phyloP scores from a whole-genome alignment of 768 basidiomycete genomes.

The Leccinum broughii region DNA sequence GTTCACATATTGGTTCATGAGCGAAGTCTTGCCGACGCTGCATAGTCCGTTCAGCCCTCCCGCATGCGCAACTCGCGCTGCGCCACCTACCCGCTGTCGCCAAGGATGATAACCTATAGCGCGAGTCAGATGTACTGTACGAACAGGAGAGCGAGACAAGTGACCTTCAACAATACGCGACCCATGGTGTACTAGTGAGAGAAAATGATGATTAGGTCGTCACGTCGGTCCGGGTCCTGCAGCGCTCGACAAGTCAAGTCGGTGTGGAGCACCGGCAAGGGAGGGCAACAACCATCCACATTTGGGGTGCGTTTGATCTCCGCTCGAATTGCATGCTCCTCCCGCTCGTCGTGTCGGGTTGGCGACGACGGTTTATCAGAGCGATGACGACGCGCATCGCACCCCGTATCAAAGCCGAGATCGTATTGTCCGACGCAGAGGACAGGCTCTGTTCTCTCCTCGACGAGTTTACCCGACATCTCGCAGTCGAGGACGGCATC shows the following conservation, averaged over 20 bases:
- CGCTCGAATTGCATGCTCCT: constrained; percentile 26
- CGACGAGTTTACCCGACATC: constrained; percentile 67
- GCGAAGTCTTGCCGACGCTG: constrained; percentile 98
- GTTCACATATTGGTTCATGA: constrained; percentile 99
- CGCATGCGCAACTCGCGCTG: constrained; percentile 1
- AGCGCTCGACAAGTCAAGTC: constrained; percentile 13
- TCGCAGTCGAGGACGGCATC: constrained; percentile 53
- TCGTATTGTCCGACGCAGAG: constrained; percentile 70
- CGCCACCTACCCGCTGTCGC: constrained; percentile 84
- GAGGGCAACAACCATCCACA: constrained; percentile 13
- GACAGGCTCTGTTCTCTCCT: constrained; percentile 71
- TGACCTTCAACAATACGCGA: constrained; percentile 83
- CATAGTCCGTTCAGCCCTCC: constrained; percentile 1
- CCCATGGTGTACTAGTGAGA: constrained; percentile 52
- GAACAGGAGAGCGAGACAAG: constrained; percentile 3
- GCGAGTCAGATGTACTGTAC: constrained; percentile 12
- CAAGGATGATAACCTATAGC: constrained; percentile 93
- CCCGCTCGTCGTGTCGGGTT: constrained; percentile 10
- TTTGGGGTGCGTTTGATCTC: constrained; percentile 22
- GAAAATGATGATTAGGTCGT: not conserved
- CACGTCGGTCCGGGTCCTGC: constrained; percentile 9
- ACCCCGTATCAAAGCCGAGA: constrained; percentile 33
- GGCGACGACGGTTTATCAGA: constrained; percentile 9
- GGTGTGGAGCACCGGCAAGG: constrained; percentile 24
- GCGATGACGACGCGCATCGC: constrained; percentile 36